Conservation (phyloP, 2,329 filamentous ascomycete genomes). For the Exophiala viscosa region DNA sequence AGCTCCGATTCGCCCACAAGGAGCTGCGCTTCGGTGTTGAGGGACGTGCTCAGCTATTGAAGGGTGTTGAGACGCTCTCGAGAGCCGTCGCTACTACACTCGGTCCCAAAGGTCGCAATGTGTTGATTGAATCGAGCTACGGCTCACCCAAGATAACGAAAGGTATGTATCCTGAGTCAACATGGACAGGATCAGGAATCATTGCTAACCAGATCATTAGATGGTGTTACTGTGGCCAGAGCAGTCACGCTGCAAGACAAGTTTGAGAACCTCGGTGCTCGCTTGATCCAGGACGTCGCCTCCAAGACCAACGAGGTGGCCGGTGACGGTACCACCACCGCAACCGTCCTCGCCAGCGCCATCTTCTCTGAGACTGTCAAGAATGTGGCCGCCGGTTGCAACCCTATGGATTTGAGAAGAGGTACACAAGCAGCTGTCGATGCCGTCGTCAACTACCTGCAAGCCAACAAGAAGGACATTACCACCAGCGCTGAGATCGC, state of each 20-base stretch:
- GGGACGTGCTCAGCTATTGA: conserved; percentile 79
- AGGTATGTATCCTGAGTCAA: conserved; percentile 56
- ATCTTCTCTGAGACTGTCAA: conserved; percentile 99
- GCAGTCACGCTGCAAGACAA: conserved; percentile 95
- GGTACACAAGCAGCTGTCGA: conserved; percentile 97
- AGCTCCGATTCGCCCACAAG: conserved; percentile 83
- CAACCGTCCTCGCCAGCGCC: conserved; percentile 91
- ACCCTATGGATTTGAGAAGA: conserved; percentile 97
- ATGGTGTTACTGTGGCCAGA: conserved; percentile 85
- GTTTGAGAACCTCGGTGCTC: conserved; percentile 98
- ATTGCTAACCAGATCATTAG: conserved; percentile 42
- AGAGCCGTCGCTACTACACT: conserved; percentile 94
- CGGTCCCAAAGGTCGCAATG: conserved; percentile 96
- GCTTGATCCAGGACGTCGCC: conserved; percentile 94
- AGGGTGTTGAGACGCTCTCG: conserved; percentile 93
- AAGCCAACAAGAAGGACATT: conserved; percentile 95
- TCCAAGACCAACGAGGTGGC: conserved; percentile 99
- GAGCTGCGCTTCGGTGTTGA: conserved; percentile 99
- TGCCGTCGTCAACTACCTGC: conserved; percentile 87
- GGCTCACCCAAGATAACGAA: conserved; percentile 99
- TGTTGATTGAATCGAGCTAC: conserved; percentile 96
- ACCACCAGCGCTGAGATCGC: conserved; percentile 96
- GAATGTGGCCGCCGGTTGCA: conserved; percentile 98
- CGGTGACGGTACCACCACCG: conserved; percentile 97
- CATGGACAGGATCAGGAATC: neutral